These are phyloP conservation scores for Trifolium dubium DNA, from an alignment of 306 rosid species.

Conservation along the genomic window DNA sequence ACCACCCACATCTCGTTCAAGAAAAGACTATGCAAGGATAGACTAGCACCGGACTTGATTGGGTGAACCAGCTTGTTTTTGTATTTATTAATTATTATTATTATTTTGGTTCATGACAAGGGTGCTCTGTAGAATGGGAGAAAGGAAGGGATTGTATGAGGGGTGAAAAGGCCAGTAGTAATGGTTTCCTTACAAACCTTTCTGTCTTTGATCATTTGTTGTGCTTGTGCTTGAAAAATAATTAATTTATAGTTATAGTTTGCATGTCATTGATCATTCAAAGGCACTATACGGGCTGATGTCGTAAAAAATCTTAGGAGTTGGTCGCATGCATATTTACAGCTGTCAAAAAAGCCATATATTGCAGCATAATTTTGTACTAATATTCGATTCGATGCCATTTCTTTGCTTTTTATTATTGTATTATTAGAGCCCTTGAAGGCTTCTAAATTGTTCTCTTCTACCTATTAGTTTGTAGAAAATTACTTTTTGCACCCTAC, in stretches of 20 bases:
- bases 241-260: slow-evolving; percentile 61
- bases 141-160: slow-evolving; percentile 18
- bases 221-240: slow-evolving; percentile 63
- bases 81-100: neutral
- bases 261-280: slow-evolving; percentile 60
- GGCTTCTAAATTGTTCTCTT: slow-evolving; percentile 16
- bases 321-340: slow-evolving; percentile 5
- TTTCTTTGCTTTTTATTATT: neutral
- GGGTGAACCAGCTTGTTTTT: slow-evolving; percentile 41
- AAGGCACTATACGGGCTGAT: slow-evolving; percentile 37
- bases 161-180: slow-evolving; percentile 39
- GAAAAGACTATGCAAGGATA: slow-evolving; percentile 92
- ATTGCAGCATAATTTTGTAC: neutral
- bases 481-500: too few species aligned
- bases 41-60: slow-evolving; percentile 46
- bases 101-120: slow-evolving; percentile 45
- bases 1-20: slow-evolving; percentile 80
- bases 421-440: slow-evolving; percentile 8
- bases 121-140: slow-evolving; percentile 38
- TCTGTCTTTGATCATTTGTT: slow-evolving; percentile 60
- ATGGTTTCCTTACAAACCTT: slow-evolving; percentile 53
- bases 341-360: too few species aligned
- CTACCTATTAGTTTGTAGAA: neutral
- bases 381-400: slow-evolving; percentile 12
- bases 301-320: slow-evolving; percentile 6